A percentile compares a stretch with the other conserved stretches of the same genome.
Evolutionary conservation across 371 early-diverging fungal species (phyloP).

Genomic region (Mucor piriformis): DNA sequence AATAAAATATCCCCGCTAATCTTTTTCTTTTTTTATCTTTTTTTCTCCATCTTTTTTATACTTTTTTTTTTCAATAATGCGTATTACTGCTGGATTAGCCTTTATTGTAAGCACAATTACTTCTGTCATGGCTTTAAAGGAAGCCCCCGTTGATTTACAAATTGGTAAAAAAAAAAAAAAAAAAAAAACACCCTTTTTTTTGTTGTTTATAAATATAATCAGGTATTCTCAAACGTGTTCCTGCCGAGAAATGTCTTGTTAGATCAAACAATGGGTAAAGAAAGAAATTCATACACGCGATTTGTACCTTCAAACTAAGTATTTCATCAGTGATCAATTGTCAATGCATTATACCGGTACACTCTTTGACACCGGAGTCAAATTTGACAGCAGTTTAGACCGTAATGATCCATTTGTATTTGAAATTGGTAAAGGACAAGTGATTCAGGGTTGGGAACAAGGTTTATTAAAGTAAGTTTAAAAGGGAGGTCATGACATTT

Average conservation of each 20-base stretch:
- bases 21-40: neutral
- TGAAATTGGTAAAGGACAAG: slow-evolving; percentile 65
- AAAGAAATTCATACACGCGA: too few relatives aligned
- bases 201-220: neutral
- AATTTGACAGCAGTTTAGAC: slow-evolving; percentile 81
- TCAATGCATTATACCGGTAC: slow-evolving; percentile 86
- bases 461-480: slow-evolving; percentile 66
- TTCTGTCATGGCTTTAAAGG: slow-evolving; percentile 42
- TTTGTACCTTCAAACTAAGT: too few relatives aligned
- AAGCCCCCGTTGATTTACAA: slow-evolving; percentile 59
- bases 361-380: slow-evolving; percentile 65
- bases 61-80: slow-evolving; percentile 14
- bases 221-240: slow-evolving; percentile 57
- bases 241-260: slow-evolving; percentile 48
- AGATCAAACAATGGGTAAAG: slow-evolving; percentile 55
- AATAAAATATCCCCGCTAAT: neutral
- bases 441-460: slow-evolving; percentile 83
- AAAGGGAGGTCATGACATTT: neutral
- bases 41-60: neutral
- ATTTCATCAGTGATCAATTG: slow-evolving; percentile 68
- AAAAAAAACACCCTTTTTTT: too few relatives aligned
- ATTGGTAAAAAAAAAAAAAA: slow-evolving; percentile 61
- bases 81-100: slow-evolving; percentile 8
- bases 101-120: slow-evolving; percentile 11
- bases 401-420: slow-evolving; percentile 77